These are phyloP conservation scores for Knufia petricola DNA, from an alignment of 2,329 filamentous ascomycete species.

Conservation along the genomic window DNA sequence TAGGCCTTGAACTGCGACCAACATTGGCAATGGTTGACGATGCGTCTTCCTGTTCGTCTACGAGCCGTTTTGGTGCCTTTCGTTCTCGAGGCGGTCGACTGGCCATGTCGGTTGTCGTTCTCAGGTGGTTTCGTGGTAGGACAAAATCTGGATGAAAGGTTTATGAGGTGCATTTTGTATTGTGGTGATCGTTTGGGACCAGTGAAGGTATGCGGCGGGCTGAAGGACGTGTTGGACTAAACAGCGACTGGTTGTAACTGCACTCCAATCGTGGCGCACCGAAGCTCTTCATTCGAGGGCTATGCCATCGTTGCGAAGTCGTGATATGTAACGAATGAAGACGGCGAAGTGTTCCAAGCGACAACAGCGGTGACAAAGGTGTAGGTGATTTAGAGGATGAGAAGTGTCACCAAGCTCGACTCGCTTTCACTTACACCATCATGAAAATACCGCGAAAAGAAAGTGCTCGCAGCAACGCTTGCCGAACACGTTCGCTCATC, in stretches of 20 bases:
- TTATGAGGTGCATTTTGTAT: background rate
- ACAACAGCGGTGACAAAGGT: too few species aligned
- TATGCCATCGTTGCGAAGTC: background rate
- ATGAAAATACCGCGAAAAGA: too few species aligned
- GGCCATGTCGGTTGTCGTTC: background rate
- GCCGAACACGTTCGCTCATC: too few species aligned
- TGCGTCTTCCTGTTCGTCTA: background rate
- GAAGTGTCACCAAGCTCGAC: too few species aligned
- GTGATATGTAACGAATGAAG: too few species aligned
- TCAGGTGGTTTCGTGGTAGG: background rate
- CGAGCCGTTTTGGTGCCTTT: background rate
- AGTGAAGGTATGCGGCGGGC: background rate
- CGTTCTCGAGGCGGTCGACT: background rate
- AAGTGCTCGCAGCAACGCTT: too few species aligned
- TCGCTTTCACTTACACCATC: too few species aligned
- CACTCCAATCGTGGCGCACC: background rate
- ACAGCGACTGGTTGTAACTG: background rate
- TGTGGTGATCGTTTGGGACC: background rate
- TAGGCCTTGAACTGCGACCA: background rate
- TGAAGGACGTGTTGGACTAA: too few species aligned
- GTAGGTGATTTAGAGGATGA: too few species aligned
- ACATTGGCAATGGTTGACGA: background rate
- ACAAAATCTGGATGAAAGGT: background rate
- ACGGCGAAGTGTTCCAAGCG: too few species aligned
- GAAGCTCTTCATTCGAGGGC: background rate